phyloP scores from a whole-genome alignment of 495 filamentous ascomycete genomes.

The Aspergillus haitiensis region DNA sequence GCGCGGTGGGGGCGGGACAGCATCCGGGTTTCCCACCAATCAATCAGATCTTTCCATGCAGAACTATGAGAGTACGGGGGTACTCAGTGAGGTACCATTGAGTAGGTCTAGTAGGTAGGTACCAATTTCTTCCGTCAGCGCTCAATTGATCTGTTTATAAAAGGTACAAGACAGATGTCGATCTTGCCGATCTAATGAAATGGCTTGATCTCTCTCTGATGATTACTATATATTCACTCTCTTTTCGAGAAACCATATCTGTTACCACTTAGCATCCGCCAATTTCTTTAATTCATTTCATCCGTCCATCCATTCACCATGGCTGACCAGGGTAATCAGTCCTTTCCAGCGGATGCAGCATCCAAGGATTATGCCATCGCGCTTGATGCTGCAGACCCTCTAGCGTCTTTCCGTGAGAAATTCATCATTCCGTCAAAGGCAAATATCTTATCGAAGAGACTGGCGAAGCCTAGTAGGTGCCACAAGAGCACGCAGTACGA shows the following conservation, averaged over 20 bases:
- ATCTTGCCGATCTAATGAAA: no score
- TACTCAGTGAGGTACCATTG: background rate
- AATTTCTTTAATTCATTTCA: background rate
- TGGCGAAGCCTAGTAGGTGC: conserved; percentile 49
- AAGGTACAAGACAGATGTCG: no score
- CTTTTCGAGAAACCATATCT: no score
- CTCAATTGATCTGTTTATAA: no score
- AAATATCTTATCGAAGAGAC: conserved; percentile 67
- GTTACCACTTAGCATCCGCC: no score
- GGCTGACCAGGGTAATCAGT: conserved; percentile 20
- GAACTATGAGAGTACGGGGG: no score
- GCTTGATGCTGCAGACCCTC: conserved; percentile 67
- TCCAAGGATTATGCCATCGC: conserved; percentile 57
- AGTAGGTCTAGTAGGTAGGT: background rate
- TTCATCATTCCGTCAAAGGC: conserved; percentile 83
- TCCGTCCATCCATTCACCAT: conserved; percentile 12
- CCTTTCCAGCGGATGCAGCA: conserved; percentile 39
- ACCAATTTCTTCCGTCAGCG: background rate
- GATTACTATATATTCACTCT: no score
- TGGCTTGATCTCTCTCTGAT: no score
- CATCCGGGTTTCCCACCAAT: conserved; percentile 14
- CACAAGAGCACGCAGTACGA: background rate
- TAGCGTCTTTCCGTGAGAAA: conserved; percentile 66
- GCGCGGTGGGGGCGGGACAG: conserved; percentile 13
- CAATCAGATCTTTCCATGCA: background rate